These are phyloP conservation scores for Marasmius sp. DNA, from an alignment of 1,284 basidiomycete genomes.

Conservation along the genomic window DNA sequence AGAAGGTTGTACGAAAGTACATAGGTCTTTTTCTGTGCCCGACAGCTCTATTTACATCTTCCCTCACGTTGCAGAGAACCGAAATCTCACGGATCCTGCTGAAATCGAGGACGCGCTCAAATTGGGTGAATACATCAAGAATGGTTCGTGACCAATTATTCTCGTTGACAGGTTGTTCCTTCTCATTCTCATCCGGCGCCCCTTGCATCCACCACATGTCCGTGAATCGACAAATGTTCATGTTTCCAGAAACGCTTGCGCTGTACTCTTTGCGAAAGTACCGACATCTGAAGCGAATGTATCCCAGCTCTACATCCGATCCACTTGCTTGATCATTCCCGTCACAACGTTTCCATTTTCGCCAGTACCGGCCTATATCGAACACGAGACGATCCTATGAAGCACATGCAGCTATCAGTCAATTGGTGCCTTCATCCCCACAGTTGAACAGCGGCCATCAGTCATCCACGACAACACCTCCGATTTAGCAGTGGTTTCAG, in stretches of 20 bases:
- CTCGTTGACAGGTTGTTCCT: not conserved
- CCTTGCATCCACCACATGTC: too few species aligned
- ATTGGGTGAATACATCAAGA: slow-evolving; percentile 86
- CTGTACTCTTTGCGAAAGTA: slow-evolving; percentile 87
- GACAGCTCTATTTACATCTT: slow-evolving; percentile 4
- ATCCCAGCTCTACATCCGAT: slow-evolving; percentile 35
- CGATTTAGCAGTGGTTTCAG: too few species aligned
- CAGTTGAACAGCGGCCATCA: too few species aligned
- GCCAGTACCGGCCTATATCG: too few species aligned
- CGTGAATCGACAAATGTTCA: too few species aligned
- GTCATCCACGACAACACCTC: too few species aligned
- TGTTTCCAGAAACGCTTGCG: slow-evolving; percentile 73
- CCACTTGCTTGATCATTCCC: not conserved
- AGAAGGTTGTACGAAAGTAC: slow-evolving; percentile 71
- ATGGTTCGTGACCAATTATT: slow-evolving; percentile 52
- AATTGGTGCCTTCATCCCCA: not conserved
- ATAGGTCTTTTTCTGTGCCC: slow-evolving; percentile 16
- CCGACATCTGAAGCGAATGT: slow-evolving; percentile 77
- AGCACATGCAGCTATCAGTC: too few species aligned
- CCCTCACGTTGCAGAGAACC: slow-evolving; percentile 58
- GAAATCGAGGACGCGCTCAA: slow-evolving; percentile 80
- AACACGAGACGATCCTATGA: too few species aligned
- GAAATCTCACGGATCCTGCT: slow-evolving; percentile 61
- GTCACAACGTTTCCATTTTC: not conserved
- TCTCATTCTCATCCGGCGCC: too few species aligned